A percentile compares a stretch with the other conserved stretches of the same genome.
Evolutionary conservation across 768 basidiomycete species (phyloP).

Genomic region (Mycena albidolilacea): DNA sequence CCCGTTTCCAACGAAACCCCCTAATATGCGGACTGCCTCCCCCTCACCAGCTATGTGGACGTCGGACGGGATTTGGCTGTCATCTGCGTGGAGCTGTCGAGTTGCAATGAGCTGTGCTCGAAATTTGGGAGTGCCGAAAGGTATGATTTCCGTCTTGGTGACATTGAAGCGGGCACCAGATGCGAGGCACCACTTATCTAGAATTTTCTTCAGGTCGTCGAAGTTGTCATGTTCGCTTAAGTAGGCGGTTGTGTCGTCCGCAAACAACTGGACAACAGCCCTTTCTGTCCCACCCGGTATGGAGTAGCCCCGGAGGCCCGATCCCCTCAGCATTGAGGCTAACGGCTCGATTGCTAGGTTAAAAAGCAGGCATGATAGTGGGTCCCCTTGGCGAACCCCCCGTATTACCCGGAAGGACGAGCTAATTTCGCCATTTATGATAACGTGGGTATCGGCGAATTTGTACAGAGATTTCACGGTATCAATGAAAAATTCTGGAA

Average conservation of each 20-base stretch:
- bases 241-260: background rate
- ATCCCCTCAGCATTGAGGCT: too few relatives aligned
- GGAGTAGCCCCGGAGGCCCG: too few relatives aligned
- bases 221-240: background rate
- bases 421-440: constrained; percentile 44
- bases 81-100: background rate
- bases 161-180: background rate
- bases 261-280: too few relatives aligned
- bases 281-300: too few relatives aligned
- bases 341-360: too few relatives aligned
- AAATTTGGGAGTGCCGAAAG: background rate
- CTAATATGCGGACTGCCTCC: background rate
- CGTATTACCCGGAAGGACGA: constrained; percentile 35
- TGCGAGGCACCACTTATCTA: background rate
- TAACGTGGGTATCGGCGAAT: constrained; percentile 40
- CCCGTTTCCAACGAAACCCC: background rate
- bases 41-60: background rate
- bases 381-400: constrained; percentile 50
- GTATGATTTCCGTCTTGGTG: background rate
- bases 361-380: constrained; percentile 46
- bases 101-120: background rate
- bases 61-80: background rate
- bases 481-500: constrained; percentile 32
- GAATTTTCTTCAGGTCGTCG: background rate
- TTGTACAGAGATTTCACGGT: constrained; percentile 8